These are phyloP conservation scores for Pelagophyceae sp. DNA, from an alignment of 352 stramenopile genomes.

Conservation along the genomic window DNA sequence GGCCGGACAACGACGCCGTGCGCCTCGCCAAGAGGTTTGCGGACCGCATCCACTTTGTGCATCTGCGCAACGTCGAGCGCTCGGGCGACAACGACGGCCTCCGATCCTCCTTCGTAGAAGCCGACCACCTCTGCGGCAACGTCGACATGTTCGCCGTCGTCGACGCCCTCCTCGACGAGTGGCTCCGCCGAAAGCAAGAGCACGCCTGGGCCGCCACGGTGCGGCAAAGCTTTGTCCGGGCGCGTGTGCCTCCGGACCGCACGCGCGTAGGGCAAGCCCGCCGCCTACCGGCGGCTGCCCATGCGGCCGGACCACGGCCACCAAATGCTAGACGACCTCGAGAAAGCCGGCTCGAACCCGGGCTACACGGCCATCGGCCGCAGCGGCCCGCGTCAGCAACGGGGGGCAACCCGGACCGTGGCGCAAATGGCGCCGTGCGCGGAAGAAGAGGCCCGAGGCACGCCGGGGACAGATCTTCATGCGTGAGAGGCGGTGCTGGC, in stretches of 20 bases:
- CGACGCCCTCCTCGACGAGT: neutral
- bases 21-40: neutral
- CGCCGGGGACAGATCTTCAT: no score
- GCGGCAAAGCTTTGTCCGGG: no score
- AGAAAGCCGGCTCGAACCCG: neutral
- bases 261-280: no score
- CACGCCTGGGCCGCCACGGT: neutral
- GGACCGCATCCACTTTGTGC: neutral
- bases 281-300: neutral
- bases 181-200: neutral
- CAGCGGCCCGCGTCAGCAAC: no score
- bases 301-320: neutral
- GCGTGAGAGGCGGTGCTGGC: no score
- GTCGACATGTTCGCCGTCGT: neutral
- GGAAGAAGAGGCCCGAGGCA: no score
- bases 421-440: no score
- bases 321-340: neutral
- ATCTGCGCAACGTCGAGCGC: neutral
- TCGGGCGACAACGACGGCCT: neutral
- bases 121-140: neutral
- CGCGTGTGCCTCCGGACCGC: no score
- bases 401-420: no score
- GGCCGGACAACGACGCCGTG: neutral
- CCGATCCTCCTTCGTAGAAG: neutral
- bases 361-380: constrained; percentile 6